Conservation (phyloP, 345 rosid genomes). For the Syzygium grande region DNA sequence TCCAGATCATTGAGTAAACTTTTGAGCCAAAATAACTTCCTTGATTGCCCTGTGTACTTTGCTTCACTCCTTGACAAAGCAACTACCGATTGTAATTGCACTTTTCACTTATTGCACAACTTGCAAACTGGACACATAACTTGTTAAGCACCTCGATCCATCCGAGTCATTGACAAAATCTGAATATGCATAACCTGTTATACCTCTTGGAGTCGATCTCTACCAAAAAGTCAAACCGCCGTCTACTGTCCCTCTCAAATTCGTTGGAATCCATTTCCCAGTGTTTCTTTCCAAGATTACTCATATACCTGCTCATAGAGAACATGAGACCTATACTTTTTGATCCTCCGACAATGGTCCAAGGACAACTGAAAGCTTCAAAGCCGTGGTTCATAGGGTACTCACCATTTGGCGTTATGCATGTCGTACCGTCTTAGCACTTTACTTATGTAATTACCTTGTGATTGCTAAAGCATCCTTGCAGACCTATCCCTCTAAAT, state of each 20-base stretch:
- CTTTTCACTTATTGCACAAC: neutral
- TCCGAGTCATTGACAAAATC: neutral
- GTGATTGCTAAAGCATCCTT: neutral
- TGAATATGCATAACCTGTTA: neutral
- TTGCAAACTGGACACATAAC: neutral
- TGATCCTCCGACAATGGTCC: accelerated
- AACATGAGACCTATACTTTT: neutral
- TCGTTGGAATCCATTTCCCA: accelerated
- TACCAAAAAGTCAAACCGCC: neutral
- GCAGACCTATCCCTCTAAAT: neutral
- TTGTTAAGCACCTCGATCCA: neutral
- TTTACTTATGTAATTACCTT: neutral
- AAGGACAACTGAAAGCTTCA: neutral
- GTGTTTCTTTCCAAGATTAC: neutral
- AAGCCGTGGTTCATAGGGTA: neutral
- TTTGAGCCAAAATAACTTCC: neutral
- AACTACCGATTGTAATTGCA: neutral
- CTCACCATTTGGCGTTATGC: neutral
- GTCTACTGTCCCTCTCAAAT: neutral
- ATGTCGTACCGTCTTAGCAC: neutral
- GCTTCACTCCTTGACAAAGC: neutral
- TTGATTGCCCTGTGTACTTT: accelerated
- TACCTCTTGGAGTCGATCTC: neutral
- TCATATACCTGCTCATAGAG: neutral
- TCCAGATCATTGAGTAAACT: neutral